These are phyloP conservation scores for Rhazya stricta DNA, from an alignment of 257 asterid genomes.

Conservation along the genomic window DNA sequence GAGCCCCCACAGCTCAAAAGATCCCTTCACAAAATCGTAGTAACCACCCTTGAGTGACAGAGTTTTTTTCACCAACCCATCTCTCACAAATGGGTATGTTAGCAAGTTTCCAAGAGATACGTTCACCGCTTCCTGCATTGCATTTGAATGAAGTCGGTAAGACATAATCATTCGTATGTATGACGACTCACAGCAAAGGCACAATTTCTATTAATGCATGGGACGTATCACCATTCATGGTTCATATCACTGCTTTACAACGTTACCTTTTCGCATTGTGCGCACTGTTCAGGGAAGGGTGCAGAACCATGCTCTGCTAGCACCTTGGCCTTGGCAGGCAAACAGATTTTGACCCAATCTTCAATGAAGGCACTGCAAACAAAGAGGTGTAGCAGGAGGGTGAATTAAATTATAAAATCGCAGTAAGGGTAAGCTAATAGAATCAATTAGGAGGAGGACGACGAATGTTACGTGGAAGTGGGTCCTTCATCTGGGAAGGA, in stretches of 20 bases:
- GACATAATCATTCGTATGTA: background rate
- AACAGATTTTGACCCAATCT: slow-evolving; percentile 80
- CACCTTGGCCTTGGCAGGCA: slow-evolving; percentile 82
- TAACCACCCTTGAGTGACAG: slow-evolving; percentile 83
- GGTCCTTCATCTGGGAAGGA: slow-evolving; percentile 71
- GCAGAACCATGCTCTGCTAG: slow-evolving; percentile 23
- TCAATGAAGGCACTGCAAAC: slow-evolving; percentile 74
- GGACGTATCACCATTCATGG: background rate
- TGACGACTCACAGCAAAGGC: background rate
- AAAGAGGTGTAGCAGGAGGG: background rate
- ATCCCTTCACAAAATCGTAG: slow-evolving; percentile 78
- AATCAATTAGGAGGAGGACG: background rate
- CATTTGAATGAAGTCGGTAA: background rate
- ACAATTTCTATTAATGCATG: background rate
- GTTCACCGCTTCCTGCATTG: slow-evolving; percentile 83
- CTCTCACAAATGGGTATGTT: slow-evolving; percentile 82
- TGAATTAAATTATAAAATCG: background rate
- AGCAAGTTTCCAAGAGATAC: slow-evolving; percentile 83
- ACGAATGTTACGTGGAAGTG: slow-evolving; percentile 49
- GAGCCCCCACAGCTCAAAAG: slow-evolving; percentile 90
- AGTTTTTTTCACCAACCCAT: slow-evolving; percentile 80
- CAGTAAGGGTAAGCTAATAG: background rate
- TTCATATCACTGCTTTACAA: background rate
- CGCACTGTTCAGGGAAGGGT: slow-evolving; percentile 49
- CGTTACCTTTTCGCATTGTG: slow-evolving; percentile 74